Evolutionary conservation across 2,329 filamentous ascomycete genomes (phyloP), one percentile per base, ranked within the genome.

Genomic region (Diaporthe citriasiana): DNA sequence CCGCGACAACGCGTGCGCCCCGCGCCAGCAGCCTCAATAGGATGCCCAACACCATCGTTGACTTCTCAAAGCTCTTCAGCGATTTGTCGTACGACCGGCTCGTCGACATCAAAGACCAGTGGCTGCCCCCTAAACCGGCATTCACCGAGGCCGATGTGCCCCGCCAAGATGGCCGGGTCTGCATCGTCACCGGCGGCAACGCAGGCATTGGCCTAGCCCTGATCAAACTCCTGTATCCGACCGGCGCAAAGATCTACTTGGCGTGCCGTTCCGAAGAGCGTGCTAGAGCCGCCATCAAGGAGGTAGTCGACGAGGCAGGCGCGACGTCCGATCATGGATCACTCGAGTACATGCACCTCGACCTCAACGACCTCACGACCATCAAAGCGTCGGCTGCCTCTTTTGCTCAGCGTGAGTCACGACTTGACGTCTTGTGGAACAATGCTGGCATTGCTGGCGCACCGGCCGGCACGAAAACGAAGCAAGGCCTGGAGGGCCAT

Each of bases 131-230:
- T 1, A 71, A 73, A 65, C 78, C 82, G 1, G 76, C 77, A 0
- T 76, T 80, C 27, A 81, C 77, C 3, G 79, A 82, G 17, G 69
- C 66, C 4, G 73, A 81, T 73, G 71, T 82, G 5, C 69, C 77
- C 1, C 74, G 74, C 2, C 80, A 82, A 42, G 56, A 74, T 17
- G 81, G 78, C 7, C 78, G 78, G 33, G 81, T 84, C 1, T 83
- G 83, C 56, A 86, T 91, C 51, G 84, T 91, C 12, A 91, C 89
- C 0, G 81, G 82, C 0, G 82, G 80, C 0, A 83, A 81, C 50
- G 74, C 79, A 1, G 82, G 82, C 33, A 82, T 89, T 7, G 89
- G 89, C 2, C 82, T 84, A 42, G 87, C 90, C 77, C 82, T 91
- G 5, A 81, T 82, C 72, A 85, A 85, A 70, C 85, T 91, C 1